Base-by-base conservation (phyloP, 192 early-diverging fungal genomes). In the Coemansia sp. region DNA sequence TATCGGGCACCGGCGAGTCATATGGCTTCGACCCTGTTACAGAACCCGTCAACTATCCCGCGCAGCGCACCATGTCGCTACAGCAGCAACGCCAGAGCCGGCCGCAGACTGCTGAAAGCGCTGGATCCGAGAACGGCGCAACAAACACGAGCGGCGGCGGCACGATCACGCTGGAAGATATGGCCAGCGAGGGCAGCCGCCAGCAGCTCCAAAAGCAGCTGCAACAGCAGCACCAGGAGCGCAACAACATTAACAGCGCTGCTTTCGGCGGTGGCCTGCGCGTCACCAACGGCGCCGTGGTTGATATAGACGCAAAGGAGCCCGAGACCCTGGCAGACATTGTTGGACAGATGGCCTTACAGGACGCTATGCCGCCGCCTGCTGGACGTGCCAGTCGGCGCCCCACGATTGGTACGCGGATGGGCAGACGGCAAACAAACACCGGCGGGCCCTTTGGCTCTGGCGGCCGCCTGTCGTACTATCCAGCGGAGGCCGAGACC, bases 391-490 rank as follows among this genome's bases (percentile, higher is more conserved):
- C 30, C 11, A 8, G 6, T 32, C 30, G 30, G 30, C 30, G 30
- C 6, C 30, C 30, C 6, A 32, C 30, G 11, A 8, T 8, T 32
- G 30, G 30, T 11, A 32, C 30, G 30, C 30, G 30, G 6, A n/a
- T n/a, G n/a, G n/a, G n/a, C n/a, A n/a, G n/a, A n/a, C n/a, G n/a
- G n/a, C n/a, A n/a, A n/a, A n/a, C n/a, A n/a, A n/a, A n/a, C n/a
- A n/a, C n/a, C n/a, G n/a, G n/a, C n/a, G n/a, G n/a, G n/a, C n/a
- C n/a, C n/a, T n/a, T n/a, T n/a, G n/a, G n/a, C n/a, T 32, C 30
- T 32, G 30, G 33, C 17, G 67, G 67, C 14, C 55, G 67, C 19
- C 35, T 41, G 7, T 71, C 68, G 33, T 71, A 71, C 56, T 71
- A 64, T 40, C 50, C 56, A 32, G 30, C 30, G 11, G 30, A 32